A percentile compares a stretch with the other conserved stretches of the same genome.
Evolutionary conservation across 2,329 filamentous ascomycete species (phyloP).

Genomic region (Trichoderma simmonsii): DNA sequence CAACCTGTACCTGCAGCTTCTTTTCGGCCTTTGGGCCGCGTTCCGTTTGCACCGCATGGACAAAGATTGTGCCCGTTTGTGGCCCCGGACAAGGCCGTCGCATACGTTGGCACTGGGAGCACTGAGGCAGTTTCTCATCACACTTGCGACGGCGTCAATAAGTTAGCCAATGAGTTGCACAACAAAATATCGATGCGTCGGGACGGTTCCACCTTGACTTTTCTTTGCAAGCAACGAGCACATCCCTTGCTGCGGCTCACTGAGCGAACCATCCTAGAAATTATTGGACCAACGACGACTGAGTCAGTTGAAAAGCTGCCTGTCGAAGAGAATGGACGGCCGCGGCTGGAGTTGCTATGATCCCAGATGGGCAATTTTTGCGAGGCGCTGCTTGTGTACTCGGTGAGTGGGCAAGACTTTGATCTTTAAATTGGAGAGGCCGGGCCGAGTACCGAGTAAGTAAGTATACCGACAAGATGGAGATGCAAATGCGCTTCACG

Average conservation of each 20-base stretch:
- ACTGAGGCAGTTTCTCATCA: conserved; percentile 10
- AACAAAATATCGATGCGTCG: background rate
- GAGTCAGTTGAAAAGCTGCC: background rate
- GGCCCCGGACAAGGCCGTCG: background rate
- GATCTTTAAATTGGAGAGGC: background rate
- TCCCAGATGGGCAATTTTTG: background rate
- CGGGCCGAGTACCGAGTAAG: background rate
- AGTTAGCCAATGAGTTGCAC: background rate
- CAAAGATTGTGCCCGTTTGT: background rate
- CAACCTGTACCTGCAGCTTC: background rate
- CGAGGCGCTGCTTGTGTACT: background rate
- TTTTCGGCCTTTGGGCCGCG: background rate
- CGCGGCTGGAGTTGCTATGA: background rate
- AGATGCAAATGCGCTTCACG: background rate
- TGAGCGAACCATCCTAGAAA: background rate
- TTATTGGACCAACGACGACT: background rate
- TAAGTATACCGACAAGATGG: background rate
- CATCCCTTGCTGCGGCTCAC: conserved; percentile 10
- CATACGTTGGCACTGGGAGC: conserved; percentile 3
- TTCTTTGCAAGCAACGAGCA: conserved; percentile 4
- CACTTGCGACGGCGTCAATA: background rate
- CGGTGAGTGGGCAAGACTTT: background rate
- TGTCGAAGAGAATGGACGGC: background rate
- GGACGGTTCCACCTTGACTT: conserved; percentile 4
- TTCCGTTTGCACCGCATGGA: background rate